phyloP scores from a whole-genome alignment of 1,284 basidiomycete species.

The Rhodotorula sp. region DNA sequence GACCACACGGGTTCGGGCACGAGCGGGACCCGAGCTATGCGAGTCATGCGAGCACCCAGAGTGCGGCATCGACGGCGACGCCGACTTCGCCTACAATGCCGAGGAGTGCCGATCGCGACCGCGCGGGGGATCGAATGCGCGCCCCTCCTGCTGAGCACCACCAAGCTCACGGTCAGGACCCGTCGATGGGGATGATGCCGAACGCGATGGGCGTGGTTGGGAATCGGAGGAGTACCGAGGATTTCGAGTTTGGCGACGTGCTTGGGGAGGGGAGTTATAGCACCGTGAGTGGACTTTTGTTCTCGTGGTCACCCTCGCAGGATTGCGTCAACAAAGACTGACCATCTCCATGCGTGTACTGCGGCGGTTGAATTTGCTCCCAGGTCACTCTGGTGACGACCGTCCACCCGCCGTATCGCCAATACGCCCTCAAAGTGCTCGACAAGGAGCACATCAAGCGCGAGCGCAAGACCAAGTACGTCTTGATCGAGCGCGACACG shows the following conservation, averaged over 20 bases:
- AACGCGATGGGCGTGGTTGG: slow-evolving; percentile 33
- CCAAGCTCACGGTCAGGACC: not conserved
- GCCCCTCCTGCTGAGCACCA: not conserved
- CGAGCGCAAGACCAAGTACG: slow-evolving; percentile 65
- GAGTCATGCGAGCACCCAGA: not conserved
- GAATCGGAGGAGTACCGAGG: slow-evolving; percentile 25
- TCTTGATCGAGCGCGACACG: slow-evolving; percentile 65
- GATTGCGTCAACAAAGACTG: not conserved
- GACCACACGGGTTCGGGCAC: not conserved
- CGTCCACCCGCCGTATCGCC: slow-evolving; percentile 60
- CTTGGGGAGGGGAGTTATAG: slow-evolving; percentile 78
- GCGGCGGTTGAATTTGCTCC: not conserved
- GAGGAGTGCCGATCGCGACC: not conserved
- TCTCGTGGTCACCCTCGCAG: slow-evolving; percentile 21
- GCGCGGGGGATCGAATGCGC: too few species aligned
- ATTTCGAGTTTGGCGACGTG: slow-evolving; percentile 65
- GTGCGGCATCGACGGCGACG: not conserved
- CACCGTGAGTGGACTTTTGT: slow-evolving; percentile 56
- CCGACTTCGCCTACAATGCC: not conserved
- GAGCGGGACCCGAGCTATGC: not conserved
- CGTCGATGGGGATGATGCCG: slow-evolving; percentile 5
- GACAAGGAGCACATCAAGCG: slow-evolving; percentile 70
- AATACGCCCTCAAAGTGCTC: slow-evolving; percentile 73
- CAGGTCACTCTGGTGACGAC: slow-evolving; percentile 63
- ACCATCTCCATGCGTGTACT: too few species aligned